These are phyloP conservation scores for Entomortierella parvispora DNA, from an alignment of 192 early-diverging fungal species.

Conservation along the genomic window DNA sequence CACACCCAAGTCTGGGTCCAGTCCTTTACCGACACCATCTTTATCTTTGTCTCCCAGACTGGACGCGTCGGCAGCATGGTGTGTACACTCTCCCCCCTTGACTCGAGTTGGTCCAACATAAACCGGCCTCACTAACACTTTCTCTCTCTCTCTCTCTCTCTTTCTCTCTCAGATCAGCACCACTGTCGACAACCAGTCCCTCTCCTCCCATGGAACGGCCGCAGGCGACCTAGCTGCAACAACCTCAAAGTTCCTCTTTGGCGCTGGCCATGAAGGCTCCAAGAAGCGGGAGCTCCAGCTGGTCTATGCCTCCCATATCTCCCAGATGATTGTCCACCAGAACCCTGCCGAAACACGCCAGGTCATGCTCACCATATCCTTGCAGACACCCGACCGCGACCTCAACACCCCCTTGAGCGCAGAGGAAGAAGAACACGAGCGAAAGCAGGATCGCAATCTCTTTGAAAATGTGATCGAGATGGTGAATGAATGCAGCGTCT, in stretches of 20 bases:
- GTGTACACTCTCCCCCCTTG: background rate
- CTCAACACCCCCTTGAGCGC: background rate
- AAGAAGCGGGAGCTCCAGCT: slow-evolving; percentile 55
- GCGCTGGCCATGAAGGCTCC: slow-evolving; percentile 40
- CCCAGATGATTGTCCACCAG: slow-evolving; percentile 58
- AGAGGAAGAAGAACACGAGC: slow-evolving; percentile 26
- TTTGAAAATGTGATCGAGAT: slow-evolving; percentile 55
- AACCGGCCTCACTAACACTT: background rate
- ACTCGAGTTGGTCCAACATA: background rate
- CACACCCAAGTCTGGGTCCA: slow-evolving; percentile 63
- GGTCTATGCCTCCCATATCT: slow-evolving; percentile 63
- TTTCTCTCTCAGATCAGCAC: slow-evolving; percentile 53
- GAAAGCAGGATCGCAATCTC: slow-evolving; percentile 40
- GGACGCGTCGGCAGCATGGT: slow-evolving; percentile 67
- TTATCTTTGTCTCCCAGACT: slow-evolving; percentile 63
- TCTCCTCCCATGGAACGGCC: slow-evolving; percentile 25
- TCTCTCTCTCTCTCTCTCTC: background rate
- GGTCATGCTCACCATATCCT: slow-evolving; percentile 59
- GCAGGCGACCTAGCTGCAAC: slow-evolving; percentile 22
- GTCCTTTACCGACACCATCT: slow-evolving; percentile 61
- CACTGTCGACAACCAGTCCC: slow-evolving; percentile 51
- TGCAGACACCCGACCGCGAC: slow-evolving; percentile 44
- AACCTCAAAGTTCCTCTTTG: slow-evolving; percentile 55
- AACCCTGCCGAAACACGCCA: slow-evolving; percentile 59
- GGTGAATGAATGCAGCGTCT: slow-evolving; percentile 57